Evolutionary conservation across 371 early-diverging fungal species (phyloP).

Genomic region (Amoeboaphelidium occidentale): DNA sequence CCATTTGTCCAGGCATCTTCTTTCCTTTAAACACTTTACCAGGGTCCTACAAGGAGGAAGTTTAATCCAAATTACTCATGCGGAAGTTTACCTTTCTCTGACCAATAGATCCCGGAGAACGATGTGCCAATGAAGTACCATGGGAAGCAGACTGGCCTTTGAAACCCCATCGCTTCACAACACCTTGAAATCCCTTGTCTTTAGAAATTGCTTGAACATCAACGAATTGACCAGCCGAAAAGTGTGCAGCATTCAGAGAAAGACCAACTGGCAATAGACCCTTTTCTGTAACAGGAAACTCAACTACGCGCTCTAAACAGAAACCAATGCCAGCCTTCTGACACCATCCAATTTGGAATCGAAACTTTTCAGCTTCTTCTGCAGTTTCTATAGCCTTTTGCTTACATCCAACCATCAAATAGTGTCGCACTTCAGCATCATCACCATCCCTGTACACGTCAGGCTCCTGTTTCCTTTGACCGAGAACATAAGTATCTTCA

Average conservation of each 20-base stretch:
- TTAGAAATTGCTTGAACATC: constrained; percentile 63
- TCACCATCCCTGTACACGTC: neutral
- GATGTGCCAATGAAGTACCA: constrained; percentile 73
- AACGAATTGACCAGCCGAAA: constrained; percentile 79
- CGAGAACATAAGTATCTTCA: neutral
- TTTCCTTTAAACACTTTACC: constrained; percentile 85
- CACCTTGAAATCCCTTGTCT: constrained; percentile 92
- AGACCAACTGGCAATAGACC: constrained; percentile 55
- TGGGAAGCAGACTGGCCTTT: constrained; percentile 76
- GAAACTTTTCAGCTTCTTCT: neutral
- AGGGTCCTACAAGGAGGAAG: constrained; percentile 35
- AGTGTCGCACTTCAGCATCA: no score
- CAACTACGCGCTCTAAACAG: constrained; percentile 17
- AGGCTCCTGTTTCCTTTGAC: neutral
- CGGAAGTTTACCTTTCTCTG: constrained; percentile 32
- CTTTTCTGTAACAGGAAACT: constrained; percentile 62
- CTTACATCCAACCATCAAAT: neutral
- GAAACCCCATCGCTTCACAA: constrained; percentile 89
- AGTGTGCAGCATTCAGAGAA: constrained; percentile 50
- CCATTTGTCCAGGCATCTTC: constrained; percentile 94
- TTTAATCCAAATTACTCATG: no score
- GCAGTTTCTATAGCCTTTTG: neutral
- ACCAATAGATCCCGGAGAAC: constrained; percentile 86
- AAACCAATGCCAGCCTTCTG: neutral
- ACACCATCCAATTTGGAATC: neutral